These are phyloP conservation scores for Solanum hybrid DNA, from an alignment of 305 asterid species.

Conservation along the genomic window DNA sequence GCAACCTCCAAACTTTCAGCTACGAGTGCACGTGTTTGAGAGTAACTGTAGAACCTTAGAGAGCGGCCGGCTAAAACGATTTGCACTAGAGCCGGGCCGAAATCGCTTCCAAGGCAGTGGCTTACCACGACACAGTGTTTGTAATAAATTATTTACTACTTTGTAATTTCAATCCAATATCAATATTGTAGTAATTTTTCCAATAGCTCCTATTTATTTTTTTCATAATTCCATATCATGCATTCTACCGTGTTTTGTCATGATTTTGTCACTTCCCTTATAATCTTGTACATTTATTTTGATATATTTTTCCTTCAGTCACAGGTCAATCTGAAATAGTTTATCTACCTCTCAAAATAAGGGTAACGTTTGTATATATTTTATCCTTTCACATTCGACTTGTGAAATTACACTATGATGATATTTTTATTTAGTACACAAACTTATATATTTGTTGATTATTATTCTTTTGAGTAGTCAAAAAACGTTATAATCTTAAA, in stretches of 20 bases:
- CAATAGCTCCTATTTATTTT: background rate
- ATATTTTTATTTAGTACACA: background rate
- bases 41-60: background rate
- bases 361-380: no score
- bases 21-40: background rate
- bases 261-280: background rate
- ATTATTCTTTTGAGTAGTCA: no score
- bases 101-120: background rate
- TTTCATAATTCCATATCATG: background rate
- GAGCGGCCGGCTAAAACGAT: accelerated
- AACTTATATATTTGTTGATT: background rate
- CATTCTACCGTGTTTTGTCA: background rate
- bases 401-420: background rate
- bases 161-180: background rate
- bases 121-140: background rate
- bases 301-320: no score
- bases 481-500: background rate
- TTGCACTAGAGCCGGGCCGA: background rate
- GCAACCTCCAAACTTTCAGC: no score
- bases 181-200: no score
- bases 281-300: no score
- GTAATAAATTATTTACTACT: no score
- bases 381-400: no score
- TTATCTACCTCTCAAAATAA: background rate
- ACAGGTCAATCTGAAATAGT: no score